These are phyloP conservation scores for Fusarium sp. DNA, from an alignment of 2,329 filamentous ascomycete species.

Conservation along the genomic window DNA sequence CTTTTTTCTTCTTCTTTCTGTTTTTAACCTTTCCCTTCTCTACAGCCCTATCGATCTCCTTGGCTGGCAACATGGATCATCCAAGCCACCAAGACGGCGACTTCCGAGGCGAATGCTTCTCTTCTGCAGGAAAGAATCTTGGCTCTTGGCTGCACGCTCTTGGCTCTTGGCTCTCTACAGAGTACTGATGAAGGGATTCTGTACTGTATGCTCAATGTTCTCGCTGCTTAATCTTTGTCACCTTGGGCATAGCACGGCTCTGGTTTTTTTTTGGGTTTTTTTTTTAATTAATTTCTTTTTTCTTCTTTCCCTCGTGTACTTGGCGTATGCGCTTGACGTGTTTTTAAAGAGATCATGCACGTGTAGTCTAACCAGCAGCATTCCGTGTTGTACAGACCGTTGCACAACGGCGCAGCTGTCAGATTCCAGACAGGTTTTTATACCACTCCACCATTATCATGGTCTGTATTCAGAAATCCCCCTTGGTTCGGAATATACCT, in stretches of 20 bases:
- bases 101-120: constrained; percentile 27
- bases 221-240: constrained; percentile 10
- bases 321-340: background rate
- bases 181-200: background rate
- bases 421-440: background rate
- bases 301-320: background rate
- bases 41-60: constrained; percentile 16
- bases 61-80: constrained; percentile 24
- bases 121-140: constrained; percentile 11
- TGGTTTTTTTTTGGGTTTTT: no score
- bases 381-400: constrained; percentile 7
- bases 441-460: background rate
- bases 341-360: background rate
- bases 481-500: no score
- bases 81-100: constrained; percentile 26
- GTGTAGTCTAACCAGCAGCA: constrained; percentile 3
- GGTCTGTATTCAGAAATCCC: background rate
- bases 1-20: background rate
- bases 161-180: background rate
- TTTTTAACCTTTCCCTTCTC: no score
- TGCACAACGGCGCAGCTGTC: constrained; percentile 1
- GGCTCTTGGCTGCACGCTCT: constrained; percentile 16
- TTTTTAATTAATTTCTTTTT: no score
- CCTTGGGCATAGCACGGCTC: background rate
- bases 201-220: background rate